These are phyloP conservation scores for Teratosphaeria zuluensis DNA, from an alignment of 2,329 filamentous ascomycete genomes.

Conservation along the genomic window DNA sequence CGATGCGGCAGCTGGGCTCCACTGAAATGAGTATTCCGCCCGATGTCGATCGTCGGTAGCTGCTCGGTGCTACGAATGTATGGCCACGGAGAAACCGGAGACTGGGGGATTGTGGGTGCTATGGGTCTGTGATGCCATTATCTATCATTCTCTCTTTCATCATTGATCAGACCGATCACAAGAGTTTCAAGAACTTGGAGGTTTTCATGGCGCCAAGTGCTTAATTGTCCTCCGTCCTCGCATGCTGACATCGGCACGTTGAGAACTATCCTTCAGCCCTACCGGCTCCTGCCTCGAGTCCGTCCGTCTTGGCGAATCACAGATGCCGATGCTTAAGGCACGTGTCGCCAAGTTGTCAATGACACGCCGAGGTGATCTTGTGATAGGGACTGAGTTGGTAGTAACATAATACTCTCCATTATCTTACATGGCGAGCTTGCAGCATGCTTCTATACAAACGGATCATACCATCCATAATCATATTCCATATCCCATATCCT, in stretches of 20 bases:
- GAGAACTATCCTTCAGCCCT: neutral
- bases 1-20: neutral
- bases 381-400: neutral
- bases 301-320: neutral
- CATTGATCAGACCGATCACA: neutral
- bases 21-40: neutral
- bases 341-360: neutral
- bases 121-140: neutral
- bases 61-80: neutral
- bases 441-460: neutral
- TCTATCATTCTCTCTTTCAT: neutral
- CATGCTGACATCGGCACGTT: neutral
- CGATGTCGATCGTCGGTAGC: neutral
- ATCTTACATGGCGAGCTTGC: neutral
- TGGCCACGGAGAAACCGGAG: neutral
- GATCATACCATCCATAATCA: neutral
- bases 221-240: neutral
- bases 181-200: neutral
- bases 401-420: neutral
- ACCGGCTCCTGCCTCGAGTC: neutral
- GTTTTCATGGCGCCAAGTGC: neutral
- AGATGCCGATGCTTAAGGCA: neutral
- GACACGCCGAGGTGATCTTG: neutral
- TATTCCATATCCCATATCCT: neutral
- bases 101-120: neutral